Evolutionary conservation across 768 basidiomycete genomes (phyloP).

Genomic region (Floccularia luteovirens): DNA sequence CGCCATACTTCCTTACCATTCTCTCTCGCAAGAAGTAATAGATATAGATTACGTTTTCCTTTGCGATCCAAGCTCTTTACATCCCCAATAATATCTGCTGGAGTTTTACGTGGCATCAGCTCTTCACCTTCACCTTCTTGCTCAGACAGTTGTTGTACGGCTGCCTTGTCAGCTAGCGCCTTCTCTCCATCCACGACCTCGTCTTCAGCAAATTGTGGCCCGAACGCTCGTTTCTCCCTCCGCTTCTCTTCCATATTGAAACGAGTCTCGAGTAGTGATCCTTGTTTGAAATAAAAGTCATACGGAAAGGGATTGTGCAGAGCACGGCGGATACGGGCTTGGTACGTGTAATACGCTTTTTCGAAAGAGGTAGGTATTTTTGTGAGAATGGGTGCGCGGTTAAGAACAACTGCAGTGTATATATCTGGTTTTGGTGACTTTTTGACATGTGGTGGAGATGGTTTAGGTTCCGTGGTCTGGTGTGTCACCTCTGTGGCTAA

Average conservation of each 20-base stretch:
- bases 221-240: conserved; percentile 71
- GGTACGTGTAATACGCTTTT: conserved; percentile 76
- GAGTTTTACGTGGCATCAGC: conserved; percentile 51
- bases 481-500: conserved; percentile 32
- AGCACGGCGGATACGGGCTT: conserved; percentile 74
- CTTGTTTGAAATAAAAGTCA: conserved; percentile 92
- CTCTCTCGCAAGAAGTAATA: conserved; percentile 55
- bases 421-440: conserved; percentile 29
- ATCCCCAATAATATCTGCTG: conserved; percentile 54
- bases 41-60: conserved; percentile 82
- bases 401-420: conserved; percentile 63
- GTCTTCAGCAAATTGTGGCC: conserved; percentile 44
- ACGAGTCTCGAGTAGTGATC: conserved; percentile 75
- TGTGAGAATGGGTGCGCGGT: conserved; percentile 71
- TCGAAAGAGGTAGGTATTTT: conserved; percentile 70
- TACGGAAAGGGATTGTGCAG: conserved; percentile 83
- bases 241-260: conserved; percentile 71
- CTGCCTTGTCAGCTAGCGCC: conserved; percentile 46
- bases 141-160: conserved; percentile 46
- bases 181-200: conserved; percentile 37
- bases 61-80: conserved; percentile 72
- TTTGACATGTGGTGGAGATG: conserved; percentile 12
- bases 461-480: neutral
- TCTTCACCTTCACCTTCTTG: conserved; percentile 58
- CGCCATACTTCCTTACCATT: conserved; percentile 59